Conservation (phyloP, 345 rosid species). For the Turritis glabra region DNA sequence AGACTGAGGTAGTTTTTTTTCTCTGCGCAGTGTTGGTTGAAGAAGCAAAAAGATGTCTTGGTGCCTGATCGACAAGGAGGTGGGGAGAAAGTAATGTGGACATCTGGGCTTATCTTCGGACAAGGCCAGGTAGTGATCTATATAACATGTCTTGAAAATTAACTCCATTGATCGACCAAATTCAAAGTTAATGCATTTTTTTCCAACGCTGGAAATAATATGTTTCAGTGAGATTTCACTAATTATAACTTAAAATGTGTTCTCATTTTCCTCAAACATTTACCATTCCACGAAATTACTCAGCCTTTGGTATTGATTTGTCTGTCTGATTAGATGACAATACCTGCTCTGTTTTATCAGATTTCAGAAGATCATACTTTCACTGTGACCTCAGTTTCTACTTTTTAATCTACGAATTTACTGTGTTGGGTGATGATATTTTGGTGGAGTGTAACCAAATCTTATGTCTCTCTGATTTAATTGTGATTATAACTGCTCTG, state of each 20-base stretch:
- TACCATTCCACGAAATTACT: background rate
- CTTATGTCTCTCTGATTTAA: background rate
- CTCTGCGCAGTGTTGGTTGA: conserved; percentile 83
- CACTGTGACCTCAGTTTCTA: background rate
- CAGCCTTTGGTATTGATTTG: background rate
- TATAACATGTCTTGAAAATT: background rate
- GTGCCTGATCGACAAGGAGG: conserved; percentile 68
- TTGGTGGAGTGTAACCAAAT: background rate
- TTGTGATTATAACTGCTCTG: conserved; percentile 3
- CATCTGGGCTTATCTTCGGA: conserved; percentile 90
- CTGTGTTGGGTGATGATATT: background rate
- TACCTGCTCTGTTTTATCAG: background rate
- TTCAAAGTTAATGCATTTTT: background rate
- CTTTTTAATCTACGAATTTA: background rate
- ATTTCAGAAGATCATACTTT: conserved; percentile 1
- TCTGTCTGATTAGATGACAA: background rate
- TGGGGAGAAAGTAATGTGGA: conserved; percentile 68
- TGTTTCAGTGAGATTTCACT: background rate
- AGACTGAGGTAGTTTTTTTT: conserved; percentile 16
- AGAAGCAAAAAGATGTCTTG: conserved; percentile 83
- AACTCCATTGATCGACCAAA: background rate
- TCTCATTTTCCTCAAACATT: background rate
- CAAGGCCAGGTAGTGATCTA: conserved; percentile 74
- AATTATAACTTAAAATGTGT: background rate
- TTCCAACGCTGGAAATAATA: background rate